Conservation (phyloP, 225 moss, liverwort and hornwort species). For the Bryum argenteum region DNA sequence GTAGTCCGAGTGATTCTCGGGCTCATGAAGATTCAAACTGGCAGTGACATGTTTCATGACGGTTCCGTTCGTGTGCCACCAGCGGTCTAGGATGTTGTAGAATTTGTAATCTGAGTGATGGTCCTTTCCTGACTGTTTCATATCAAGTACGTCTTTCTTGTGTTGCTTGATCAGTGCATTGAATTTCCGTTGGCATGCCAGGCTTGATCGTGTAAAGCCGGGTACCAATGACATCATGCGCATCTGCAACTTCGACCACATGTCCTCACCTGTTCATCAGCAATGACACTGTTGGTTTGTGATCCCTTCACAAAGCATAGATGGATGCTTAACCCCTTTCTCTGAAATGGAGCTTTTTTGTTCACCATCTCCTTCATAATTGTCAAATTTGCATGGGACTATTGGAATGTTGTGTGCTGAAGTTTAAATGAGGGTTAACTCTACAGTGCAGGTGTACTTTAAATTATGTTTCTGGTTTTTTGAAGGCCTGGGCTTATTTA, state of each 20-base stretch:
- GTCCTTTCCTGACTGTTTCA: slow-evolving; percentile 35
- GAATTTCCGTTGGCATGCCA: slow-evolving; percentile 56
- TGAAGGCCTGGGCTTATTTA: too few relatives aligned
- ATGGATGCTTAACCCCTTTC: too few relatives aligned
- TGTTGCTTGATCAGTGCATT: slow-evolving; percentile 54
- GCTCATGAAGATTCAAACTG: slow-evolving; percentile 28
- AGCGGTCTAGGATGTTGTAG: slow-evolving; percentile 48
- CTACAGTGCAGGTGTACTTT: too few relatives aligned
- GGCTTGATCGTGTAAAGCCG: slow-evolving; percentile 49
- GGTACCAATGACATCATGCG: slow-evolving; percentile 47
- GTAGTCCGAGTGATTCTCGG: slow-evolving; percentile 34
- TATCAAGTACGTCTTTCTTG: slow-evolving; percentile 45
- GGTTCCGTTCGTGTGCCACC: slow-evolving; percentile 56
- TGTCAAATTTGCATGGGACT: too few relatives aligned
- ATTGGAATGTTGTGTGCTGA: too few relatives aligned
- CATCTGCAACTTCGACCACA: slow-evolving; percentile 53
- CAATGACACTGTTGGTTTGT: too few relatives aligned
- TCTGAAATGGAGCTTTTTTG: too few relatives aligned
- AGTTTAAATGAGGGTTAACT: too few relatives aligned
- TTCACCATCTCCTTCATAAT: too few relatives aligned
- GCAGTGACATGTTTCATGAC: slow-evolving; percentile 50
- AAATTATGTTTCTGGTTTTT: too few relatives aligned
- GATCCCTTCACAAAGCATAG: too few relatives aligned
- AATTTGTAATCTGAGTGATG: slow-evolving; percentile 38
- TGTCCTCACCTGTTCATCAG: slow-evolving; percentile 51